phyloP scores from a whole-genome alignment of 139 green algal species.

The Closterium sp. region DNA sequence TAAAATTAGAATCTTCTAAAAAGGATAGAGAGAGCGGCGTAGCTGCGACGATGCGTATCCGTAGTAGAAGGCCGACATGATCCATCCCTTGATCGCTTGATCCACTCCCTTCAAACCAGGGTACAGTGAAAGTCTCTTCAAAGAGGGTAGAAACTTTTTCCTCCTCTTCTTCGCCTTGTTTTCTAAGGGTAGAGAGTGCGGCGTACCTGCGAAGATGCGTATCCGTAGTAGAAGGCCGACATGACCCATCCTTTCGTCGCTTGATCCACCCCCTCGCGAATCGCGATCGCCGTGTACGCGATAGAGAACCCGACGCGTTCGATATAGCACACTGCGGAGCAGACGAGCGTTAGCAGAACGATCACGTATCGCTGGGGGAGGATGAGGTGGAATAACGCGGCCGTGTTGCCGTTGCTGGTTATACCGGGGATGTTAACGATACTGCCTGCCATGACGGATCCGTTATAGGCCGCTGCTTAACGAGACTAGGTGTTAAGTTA shows the following conservation, averaged over 20 bases:
- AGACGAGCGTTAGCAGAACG: slow-evolving; percentile 68
- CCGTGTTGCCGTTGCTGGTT: background rate
- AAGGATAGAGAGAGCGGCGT: background rate
- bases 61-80: slow-evolving; percentile 89
- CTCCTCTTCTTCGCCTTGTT: too few relatives aligned
- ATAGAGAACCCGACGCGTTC: slow-evolving; percentile 95
- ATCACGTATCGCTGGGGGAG: slow-evolving; percentile 48
- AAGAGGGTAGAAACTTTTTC: background rate
- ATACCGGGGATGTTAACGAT: background rate
- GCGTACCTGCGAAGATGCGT: slow-evolving; percentile 65
- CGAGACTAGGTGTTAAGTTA: background rate
- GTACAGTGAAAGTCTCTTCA: background rate
- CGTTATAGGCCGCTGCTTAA: background rate
- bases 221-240: slow-evolving; percentile 95
- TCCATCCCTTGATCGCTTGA: slow-evolving; percentile 67
- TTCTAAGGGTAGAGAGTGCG: too few relatives aligned
- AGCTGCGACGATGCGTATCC: background rate
- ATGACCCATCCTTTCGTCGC: slow-evolving; percentile 81
- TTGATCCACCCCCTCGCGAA: slow-evolving; percentile 47
- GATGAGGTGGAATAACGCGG: background rate
- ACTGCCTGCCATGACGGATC: background rate
- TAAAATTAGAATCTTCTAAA: too few relatives aligned
- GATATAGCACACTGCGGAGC: slow-evolving; percentile 85
- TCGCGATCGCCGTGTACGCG: slow-evolving; percentile 83
- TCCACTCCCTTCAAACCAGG: background rate